phyloP scores from a whole-genome alignment of 495 filamentous ascomycete genomes.

The Penicillium desertorum region DNA sequence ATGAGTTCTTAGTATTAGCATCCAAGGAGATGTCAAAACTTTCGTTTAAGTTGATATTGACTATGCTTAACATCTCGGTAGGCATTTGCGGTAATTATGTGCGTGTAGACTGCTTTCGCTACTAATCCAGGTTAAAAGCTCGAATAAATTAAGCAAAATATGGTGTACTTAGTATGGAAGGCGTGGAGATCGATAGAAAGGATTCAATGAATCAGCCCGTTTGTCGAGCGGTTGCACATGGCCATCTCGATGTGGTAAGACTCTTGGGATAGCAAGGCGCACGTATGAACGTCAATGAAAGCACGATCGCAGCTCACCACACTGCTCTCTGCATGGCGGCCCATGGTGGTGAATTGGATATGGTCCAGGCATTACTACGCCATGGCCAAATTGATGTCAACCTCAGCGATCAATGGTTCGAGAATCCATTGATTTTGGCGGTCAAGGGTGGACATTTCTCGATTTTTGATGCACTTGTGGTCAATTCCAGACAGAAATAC shows the following conservation, averaged over 20 bases:
- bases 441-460: slow-evolving; percentile 3
- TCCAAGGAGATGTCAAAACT: no score
- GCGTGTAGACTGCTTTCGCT: no score
- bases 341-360: slow-evolving; percentile 9
- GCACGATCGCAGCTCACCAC: slow-evolving; percentile 10
- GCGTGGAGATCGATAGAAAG: slow-evolving; percentile 13
- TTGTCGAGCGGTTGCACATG: slow-evolving; percentile 2
- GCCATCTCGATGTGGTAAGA: slow-evolving; percentile 4
- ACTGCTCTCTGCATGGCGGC: slow-evolving; percentile 16
- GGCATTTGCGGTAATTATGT: no score
- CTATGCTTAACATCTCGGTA: no score
- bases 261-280: slow-evolving; percentile 9
- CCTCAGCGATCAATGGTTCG: slow-evolving; percentile 6
- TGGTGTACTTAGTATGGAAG: neutral
- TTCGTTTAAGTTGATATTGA: no score
- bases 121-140: no score
- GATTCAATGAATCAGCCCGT: slow-evolving; percentile 10
- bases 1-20: no score
- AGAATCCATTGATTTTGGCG: slow-evolving; percentile 11
- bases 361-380: slow-evolving; percentile 10
- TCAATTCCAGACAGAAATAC: neutral
- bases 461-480: slow-evolving; percentile 7
- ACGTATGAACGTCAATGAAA: slow-evolving; percentile 11
- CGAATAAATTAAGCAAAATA: no score
- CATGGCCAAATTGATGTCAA: slow-evolving; percentile 12